Base-by-base conservation (phyloP, 768 basidiomycete species). In the Rhodosporidiobolus odoratus region DNA sequence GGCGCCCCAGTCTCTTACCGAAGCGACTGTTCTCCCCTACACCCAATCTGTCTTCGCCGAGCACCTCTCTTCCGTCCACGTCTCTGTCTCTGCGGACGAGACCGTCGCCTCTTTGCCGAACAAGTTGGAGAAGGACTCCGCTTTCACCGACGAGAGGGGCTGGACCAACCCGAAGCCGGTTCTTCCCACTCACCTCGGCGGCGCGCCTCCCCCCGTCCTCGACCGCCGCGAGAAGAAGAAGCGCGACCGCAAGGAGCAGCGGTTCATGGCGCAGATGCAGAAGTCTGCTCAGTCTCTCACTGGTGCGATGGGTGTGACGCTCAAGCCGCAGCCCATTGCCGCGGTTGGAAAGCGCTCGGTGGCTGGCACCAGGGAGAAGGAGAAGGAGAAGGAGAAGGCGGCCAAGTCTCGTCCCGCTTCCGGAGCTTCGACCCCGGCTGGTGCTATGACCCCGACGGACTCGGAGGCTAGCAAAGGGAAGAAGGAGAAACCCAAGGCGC, bases 281-380 rank as follows among this genome's bases (percentile, higher is more conserved):
- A 79, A 82, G 61, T 85, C 86, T 53, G 87, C 88, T 16, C 84
- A 83, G 47, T 87, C 86, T 1, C 76, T 89, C 66, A 87, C 86
- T 0, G 88, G 88, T 0, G 87, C 87, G 9, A 82, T 81, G 0
- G 88, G 88, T 2, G 81, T 80, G 2, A 78, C 78, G 12, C 78
- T 89, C 35, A 81, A 84, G 74, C 83, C 83, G 61, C 82, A 86
- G 40, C 80, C 83, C n/a, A 88, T 89, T 66, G 80, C 82, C 1
- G 73, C 82, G 2, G 82, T 82, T 15, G 78, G 82, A 17, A 75
- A 75, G 30, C 69, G 56, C 23, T 66, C 68, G 16, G 58, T 48
- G 17, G 35, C 48, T 27, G 61, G 57, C 7, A 54, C 62, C 38
- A 72, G 66, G 63, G 66, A 65, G 59, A 63, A 66, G 61, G 66